These are phyloP conservation scores for Excoecaria agallocha DNA, from an alignment of 345 rosid genomes.

Conservation along the genomic window DNA sequence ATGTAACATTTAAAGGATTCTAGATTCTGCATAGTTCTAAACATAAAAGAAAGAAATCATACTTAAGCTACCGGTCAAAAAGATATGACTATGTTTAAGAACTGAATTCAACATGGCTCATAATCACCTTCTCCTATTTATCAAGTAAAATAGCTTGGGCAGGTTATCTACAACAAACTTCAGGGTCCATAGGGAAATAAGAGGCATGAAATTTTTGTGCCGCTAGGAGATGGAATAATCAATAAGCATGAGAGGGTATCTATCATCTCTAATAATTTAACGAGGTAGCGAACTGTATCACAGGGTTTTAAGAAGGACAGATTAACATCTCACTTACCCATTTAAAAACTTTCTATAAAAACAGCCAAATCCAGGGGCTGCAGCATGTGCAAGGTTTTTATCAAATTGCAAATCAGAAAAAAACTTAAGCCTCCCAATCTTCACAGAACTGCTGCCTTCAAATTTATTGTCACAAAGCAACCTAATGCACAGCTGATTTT, in stretches of 20 bases:
- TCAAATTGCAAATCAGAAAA: slow-evolving; percentile 57
- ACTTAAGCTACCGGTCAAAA: neutral
- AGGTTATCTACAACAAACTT: neutral
- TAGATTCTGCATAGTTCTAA: slow-evolving; percentile 23
- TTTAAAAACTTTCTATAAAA: slow-evolving; percentile 58
- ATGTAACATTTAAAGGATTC: neutral
- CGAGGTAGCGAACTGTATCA: too few species aligned
- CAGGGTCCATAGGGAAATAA: neutral
- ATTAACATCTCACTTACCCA: slow-evolving; percentile 44
- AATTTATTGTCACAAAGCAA: slow-evolving; percentile 69
- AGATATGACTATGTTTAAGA: neutral
- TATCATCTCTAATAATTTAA: neutral
- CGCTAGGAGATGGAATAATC: neutral
- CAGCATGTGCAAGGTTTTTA: slow-evolving; percentile 32
- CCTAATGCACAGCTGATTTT: slow-evolving; percentile 38
- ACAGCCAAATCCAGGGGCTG: slow-evolving; percentile 32
- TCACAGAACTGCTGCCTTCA: slow-evolving; percentile 46
- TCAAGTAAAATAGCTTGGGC: neutral
- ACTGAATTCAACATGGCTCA: neutral
- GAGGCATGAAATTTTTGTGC: neutral
- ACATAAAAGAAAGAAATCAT: neutral
- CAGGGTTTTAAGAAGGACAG: neutral
- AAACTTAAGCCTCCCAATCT: slow-evolving; percentile 50
- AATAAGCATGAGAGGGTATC: neutral
- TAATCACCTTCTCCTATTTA: neutral